These are phyloP conservation scores for Nannizzia gypsea DNA, from an alignment of 2,329 filamentous ascomycete genomes.

Conservation along the genomic window DNA sequence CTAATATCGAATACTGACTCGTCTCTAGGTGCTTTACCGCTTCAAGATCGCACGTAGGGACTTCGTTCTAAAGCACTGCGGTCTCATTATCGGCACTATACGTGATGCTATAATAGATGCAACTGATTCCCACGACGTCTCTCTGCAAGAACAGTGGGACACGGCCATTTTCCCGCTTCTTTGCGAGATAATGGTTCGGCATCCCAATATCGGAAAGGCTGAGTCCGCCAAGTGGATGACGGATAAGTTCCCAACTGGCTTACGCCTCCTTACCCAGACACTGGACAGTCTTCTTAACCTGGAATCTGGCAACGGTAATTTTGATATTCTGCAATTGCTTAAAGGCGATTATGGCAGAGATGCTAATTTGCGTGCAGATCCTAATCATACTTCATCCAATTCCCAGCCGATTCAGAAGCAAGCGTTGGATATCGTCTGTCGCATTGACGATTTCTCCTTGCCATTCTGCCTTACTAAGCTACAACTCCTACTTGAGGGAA, in stretches of 20 bases:
- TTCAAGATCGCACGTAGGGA: constrained; percentile 31
- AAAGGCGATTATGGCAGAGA: constrained; percentile 10
- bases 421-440: constrained; percentile 26
- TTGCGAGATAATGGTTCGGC: constrained; percentile 25
- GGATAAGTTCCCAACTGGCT: constrained; percentile 19
- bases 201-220: constrained; percentile 20
- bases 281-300: constrained; percentile 26
- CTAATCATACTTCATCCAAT: not conserved
- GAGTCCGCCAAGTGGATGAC: constrained; percentile 23
- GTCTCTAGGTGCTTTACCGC: constrained; percentile 26
- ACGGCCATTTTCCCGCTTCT: constrained; percentile 22
- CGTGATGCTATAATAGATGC: constrained; percentile 20
- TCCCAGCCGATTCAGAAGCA: constrained; percentile 13
- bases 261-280: constrained; percentile 21
- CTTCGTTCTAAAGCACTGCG: constrained; percentile 25
- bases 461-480: constrained; percentile 34
- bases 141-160: constrained; percentile 15
- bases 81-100: constrained; percentile 25
- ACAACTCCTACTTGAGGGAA: constrained; percentile 28
- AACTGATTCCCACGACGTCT: not conserved
- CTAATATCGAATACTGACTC: not conserved
- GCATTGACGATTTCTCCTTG: constrained; percentile 33
- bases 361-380: not conserved
- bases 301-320: constrained; percentile 13
- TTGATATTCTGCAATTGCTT: not conserved